Evolutionary conservation across 2,329 filamentous ascomycete species (phyloP).

Genomic region (Cryoendolithus antarcticus): DNA sequence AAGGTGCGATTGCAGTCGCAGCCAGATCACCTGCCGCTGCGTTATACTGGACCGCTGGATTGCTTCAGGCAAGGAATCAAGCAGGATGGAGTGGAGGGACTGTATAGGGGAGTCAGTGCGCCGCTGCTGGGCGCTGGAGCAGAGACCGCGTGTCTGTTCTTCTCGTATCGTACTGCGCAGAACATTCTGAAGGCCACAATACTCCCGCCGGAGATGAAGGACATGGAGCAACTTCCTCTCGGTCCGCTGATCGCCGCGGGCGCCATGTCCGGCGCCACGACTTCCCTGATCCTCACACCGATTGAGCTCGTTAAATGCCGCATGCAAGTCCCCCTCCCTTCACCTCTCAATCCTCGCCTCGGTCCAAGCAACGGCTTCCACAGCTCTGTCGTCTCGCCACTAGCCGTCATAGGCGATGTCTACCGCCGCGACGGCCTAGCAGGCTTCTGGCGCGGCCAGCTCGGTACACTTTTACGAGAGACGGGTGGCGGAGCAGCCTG

Average conservation of each 20-base stretch:
- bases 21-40: constrained; percentile 66
- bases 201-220: constrained; percentile 4
- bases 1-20: constrained; percentile 98
- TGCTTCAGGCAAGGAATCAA: constrained; percentile 81
- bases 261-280: constrained; percentile 76
- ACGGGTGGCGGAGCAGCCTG: constrained; percentile 87
- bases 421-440: constrained; percentile 69
- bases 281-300: constrained; percentile 81
- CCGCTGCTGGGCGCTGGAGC: constrained; percentile 82
- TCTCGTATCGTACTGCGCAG: constrained; percentile 61
- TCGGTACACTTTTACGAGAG: constrained; percentile 87
- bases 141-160: constrained; percentile 85
- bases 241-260: constrained; percentile 65
- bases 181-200: constrained; percentile 34
- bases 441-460: constrained; percentile 91
- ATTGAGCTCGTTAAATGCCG: constrained; percentile 98
- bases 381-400: constrained; percentile 32
- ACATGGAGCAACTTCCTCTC: constrained; percentile 53
- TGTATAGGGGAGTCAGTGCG: constrained; percentile 89
- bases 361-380: constrained; percentile 6
- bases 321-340: constrained; percentile 63
- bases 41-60: constrained; percentile 77
- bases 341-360: constrained; percentile 15
- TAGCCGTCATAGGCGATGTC: constrained; percentile 63
- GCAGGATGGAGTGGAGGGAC: constrained; percentile 62